Base-by-base conservation (phyloP, 345 rosid species). In the Eutrema yunnanense region DNA sequence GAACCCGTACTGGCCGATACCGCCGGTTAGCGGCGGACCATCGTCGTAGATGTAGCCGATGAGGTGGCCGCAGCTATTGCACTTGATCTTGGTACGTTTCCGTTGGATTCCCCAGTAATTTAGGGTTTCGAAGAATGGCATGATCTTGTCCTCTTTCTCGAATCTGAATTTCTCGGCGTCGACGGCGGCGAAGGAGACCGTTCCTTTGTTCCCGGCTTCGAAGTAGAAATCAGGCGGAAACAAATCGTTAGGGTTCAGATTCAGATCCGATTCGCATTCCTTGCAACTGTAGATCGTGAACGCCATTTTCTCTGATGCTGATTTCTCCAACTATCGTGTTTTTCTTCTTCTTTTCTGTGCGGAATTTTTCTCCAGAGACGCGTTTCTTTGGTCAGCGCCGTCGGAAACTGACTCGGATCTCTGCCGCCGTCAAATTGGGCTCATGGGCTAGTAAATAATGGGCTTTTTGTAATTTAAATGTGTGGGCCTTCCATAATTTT, bases 201-300 rank as follows among this genome's bases (percentile, higher is more conserved):
- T 80, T 59, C 83, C 86, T 69, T 91, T 91, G 90, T 91, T 91
- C 2, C 97, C 98, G 26, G 98, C 98, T 73, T 88, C 96, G 84
- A 94, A 91, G 83, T 83, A 94, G 87, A 87, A 82, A 67, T 84
- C 90, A 0, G 85, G 74, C 2, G 97, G 96, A 62, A 80, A 91
- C 54, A 94, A 79, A 66, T 82, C 83, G 72, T 34, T 41, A 6
- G 84, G 72, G 75, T 79, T 84, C 38, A 91, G 83, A 75, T 86
- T 88, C 3, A 94, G 92, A 70, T 91, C 79, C 5, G 87, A 41
- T 14, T 86, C 95, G 69, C 97, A 91, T 71, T 89, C 93, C 11
- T 56, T 77, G 86, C 97, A 91, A 59, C 78, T 51, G 79, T 91
- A 91, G 65, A 86, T 81, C 54, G 97, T 66, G 0, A 32, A 49